Evolutionary conservation across 2,329 filamentous ascomycete genomes (phyloP).

Genomic region (Penicillium sp.): DNA sequence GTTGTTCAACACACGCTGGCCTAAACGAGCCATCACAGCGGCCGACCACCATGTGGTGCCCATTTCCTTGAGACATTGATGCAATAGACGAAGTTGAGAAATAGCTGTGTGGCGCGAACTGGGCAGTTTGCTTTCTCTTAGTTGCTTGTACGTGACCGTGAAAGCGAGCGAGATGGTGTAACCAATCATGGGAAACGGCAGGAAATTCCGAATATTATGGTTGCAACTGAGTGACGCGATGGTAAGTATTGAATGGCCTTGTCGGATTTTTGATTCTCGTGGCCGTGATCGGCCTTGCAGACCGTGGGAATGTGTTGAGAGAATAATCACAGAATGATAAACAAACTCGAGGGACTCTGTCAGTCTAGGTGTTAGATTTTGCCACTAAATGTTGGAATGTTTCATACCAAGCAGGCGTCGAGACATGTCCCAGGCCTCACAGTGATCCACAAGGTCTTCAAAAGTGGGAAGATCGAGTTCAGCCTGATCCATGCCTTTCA

Average conservation of each 20-base stretch:
- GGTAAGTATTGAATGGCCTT: conserved; percentile 1
- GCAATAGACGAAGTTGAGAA: conserved; percentile 7
- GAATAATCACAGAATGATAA: conserved; percentile 14
- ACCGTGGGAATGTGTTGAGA: conserved; percentile 11
- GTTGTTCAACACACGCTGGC: conserved; percentile 7
- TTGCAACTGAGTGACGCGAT: conserved; percentile 4
- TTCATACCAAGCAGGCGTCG: neutral
- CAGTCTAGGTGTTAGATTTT: neutral
- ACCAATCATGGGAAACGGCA: conserved; percentile 13
- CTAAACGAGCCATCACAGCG: conserved; percentile 13
- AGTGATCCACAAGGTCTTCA: conserved; percentile 2
- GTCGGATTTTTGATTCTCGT: conserved; percentile 4
- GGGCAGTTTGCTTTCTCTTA: conserved; percentile 9
- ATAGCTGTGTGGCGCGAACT: conserved; percentile 10
- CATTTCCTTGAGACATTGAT: conserved; percentile 9
- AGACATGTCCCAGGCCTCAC: neutral
- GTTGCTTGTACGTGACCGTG: conserved; percentile 15
- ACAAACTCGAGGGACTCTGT: conserved; percentile 11
- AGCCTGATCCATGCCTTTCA: conserved; percentile 2
- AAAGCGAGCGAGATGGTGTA: conserved; percentile 16
- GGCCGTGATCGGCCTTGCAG: conserved; percentile 9
- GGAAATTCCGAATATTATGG: neutral
- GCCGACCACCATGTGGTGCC: conserved; percentile 15
- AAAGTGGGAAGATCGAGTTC: conserved; percentile 3
- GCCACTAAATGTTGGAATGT: too few relatives aligned